Percentiles rank a stretch among this genome's conserved stretches.
These are phyloP conservation scores for Russula sp. DNA, from an alignment of 768 basidiomycete species.

Conservation along the genomic window DNA sequence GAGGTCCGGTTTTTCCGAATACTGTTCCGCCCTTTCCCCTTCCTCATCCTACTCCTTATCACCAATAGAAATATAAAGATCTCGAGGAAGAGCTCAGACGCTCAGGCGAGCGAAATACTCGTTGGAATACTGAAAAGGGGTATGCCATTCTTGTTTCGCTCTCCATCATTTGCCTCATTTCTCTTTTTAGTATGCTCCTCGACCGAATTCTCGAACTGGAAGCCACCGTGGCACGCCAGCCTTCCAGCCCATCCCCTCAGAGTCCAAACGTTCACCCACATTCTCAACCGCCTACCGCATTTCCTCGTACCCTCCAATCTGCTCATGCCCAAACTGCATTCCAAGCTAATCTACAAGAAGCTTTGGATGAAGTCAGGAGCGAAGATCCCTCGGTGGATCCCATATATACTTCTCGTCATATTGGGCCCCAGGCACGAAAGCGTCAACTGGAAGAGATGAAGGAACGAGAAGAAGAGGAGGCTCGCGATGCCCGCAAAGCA, in stretches of 20 bases:
- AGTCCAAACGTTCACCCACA: slow-evolving; percentile 30
- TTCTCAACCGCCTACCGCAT: slow-evolving; percentile 45
- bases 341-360: slow-evolving; percentile 48
- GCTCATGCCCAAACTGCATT: slow-evolving; percentile 46
- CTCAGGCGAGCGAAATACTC: slow-evolving; percentile 62
- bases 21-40: background rate
- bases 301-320: slow-evolving; percentile 48
- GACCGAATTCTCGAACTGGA: slow-evolving; percentile 65
- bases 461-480: slow-evolving; percentile 46
- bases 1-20: slow-evolving; percentile 46
- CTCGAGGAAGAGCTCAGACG: slow-evolving; percentile 52
- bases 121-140: slow-evolving; percentile 62
- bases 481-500: slow-evolving; percentile 42
- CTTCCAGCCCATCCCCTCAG: slow-evolving; percentile 29
- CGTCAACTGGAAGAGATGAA: slow-evolving; percentile 44
- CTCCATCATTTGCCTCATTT: slow-evolving; percentile 24
- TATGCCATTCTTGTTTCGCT: slow-evolving; percentile 38
- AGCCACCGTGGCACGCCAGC: slow-evolving; percentile 38
- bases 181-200: slow-evolving; percentile 45
- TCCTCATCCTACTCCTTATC: background rate
- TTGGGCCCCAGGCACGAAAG: slow-evolving; percentile 46
- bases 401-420: slow-evolving; percentile 45
- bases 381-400: slow-evolving; percentile 50
- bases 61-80: slow-evolving; percentile 56
- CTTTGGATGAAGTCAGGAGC: slow-evolving; percentile 44